Base-by-base conservation (phyloP, 169 alveolate genomes). In the Babesia sp. region DNA sequence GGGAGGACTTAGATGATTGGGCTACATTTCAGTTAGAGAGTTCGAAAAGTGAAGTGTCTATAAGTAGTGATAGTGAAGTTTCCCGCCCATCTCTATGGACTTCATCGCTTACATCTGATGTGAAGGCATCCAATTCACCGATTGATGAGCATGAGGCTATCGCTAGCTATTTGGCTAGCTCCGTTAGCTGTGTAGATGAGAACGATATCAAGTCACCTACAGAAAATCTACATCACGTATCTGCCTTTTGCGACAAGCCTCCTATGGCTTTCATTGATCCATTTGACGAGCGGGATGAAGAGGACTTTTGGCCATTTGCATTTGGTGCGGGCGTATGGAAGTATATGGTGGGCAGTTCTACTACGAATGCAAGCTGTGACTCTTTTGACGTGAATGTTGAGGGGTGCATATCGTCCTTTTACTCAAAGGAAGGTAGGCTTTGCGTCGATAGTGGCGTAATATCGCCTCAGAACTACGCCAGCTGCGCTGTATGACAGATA, bases 381-480 rank as follows among this genome's bases (percentile, higher is more conserved):
- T 26, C 74, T 29, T 16, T 29, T 4, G 61, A 34, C 2, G n/a
- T 46, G 0, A 64, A 50, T 51, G 22, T 64, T 26, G 74, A 64
- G 22, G 61, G 74, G 2, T 20, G 36, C 20, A 64, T 64, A 3
- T 22, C 74, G 46, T 64, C 74, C 2, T 46, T 64, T 61, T 64
- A 64, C 63, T 46, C 63, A 36, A 64, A 64, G 34, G 74, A 64
- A 64, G 74, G 74, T 64, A 31, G 12, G 61, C 42, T 48, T 9
- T 26, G 48, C 24, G 18, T 48, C 20, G 39, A 22, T n/a, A 42
- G 26, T 8, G 11, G 48, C 31, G 36, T 2, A 26, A 64, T 45
- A 3, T 31, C 22, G 18, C n/a, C 31, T 11, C 61, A 64, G 74
- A 64, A 56, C 74, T 64, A 18, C 74, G 74, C 29, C 63, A 24